Base-by-base conservation (phyloP, 768 basidiomycete species). In the Plicaturopsis crispa region DNA sequence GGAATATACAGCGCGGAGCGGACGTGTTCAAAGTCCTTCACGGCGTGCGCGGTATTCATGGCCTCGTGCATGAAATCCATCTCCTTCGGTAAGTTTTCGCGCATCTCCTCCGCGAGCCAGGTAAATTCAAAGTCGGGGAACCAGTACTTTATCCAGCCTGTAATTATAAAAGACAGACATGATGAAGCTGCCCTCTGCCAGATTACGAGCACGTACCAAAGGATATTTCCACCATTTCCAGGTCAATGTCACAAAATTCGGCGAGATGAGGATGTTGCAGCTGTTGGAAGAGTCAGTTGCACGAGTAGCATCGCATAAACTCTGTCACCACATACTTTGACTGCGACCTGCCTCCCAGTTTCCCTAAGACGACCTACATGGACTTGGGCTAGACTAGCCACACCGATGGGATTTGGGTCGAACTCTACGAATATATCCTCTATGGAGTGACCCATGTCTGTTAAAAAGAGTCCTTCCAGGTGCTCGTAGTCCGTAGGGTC, bases 91-190 rank as follows among this genome's bases (percentile, higher is more conserved):
- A 89, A 62, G 54, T 92, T 92, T 46, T 80, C 75, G 22, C 83
- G 78, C 93, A 99, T 98, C 64, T 98, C 96, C 48, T 91, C 87
- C 42, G 84, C 65, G 8, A 94, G 70, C 93, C 92, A 96, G 0
- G 80, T 81, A 53, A 94, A 87, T 56, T 97, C 93, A 49, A 98
- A 99, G 38, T 92, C 81, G 1, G 96, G 96, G 58, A 98, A 98
- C 72, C 89, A 79, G 43, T 75, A 75, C 52, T 93, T 93, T 46
- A 99, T 80, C 75, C 88, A 83, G 13, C 81, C 81, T 80, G 36
- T 10, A 33, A 26, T 26, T 10, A 31, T 2, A 13, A 47, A 18
- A 52, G 38, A 20, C 24, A 40, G 26, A 28, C 8, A 33, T 36
- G 18, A 33, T 19, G 6, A n/a, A 36, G 38, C 6, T 28, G 10